Evolutionary conservation across 352 stramenopile genomes (phyloP).

Genomic region (Phytopythium oedochilum): DNA sequence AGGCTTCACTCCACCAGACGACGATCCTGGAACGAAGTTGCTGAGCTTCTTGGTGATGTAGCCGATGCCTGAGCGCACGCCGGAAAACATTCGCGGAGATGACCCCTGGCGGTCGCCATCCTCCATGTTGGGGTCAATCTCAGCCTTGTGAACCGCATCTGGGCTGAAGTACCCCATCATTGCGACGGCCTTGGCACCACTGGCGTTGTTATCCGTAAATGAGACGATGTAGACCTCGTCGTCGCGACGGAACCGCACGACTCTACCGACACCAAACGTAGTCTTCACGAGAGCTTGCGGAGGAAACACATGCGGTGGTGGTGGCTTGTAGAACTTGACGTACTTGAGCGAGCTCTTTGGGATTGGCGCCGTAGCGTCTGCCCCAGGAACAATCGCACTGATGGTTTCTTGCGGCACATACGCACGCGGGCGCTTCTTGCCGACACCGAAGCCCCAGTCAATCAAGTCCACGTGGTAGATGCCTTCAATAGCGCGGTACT

Average conservation of each 20-base stretch:
- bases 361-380: constrained; percentile 6
- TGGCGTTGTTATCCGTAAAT: constrained; percentile 17
- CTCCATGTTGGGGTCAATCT: constrained; percentile 22
- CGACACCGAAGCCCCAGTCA: constrained; percentile 36
- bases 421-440: constrained; percentile 40
- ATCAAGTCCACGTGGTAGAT: constrained; percentile 81
- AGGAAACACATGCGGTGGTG: constrained; percentile 33
- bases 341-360: constrained; percentile 47
- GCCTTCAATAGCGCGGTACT: constrained; percentile 64
- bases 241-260: constrained; percentile 55
- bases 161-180: constrained; percentile 42
- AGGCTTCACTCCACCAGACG: constrained; percentile 22
- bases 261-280: constrained; percentile 67
- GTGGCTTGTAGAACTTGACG: constrained; percentile 45
- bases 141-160: constrained; percentile 23
- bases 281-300: constrained; percentile 62
- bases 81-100: constrained; percentile 68
- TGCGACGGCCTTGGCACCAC: not conserved
- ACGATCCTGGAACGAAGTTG: constrained; percentile 55
- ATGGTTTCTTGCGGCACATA: constrained; percentile 62
- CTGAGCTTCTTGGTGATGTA: constrained; percentile 81
- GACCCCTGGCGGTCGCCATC: constrained; percentile 27
- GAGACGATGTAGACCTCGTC: constrained; percentile 70
- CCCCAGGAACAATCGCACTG: constrained; percentile 18
- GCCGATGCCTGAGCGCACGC: constrained; percentile 62